These are phyloP conservation scores for Pichia scutulata DNA, from an alignment of 805 yeast genomes.

Conservation along the genomic window DNA sequence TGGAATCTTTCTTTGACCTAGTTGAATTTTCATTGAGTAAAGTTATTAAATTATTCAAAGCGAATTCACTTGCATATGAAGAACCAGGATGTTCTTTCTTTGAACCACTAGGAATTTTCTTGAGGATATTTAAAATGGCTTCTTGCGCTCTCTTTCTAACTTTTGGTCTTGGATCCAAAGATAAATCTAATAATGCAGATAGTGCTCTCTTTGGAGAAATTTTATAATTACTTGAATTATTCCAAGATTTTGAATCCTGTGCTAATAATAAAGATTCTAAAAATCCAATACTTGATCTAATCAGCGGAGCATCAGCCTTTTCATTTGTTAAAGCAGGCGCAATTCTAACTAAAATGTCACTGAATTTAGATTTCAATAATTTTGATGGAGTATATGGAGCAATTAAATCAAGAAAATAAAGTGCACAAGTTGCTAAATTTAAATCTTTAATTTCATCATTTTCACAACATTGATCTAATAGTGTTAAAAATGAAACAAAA, in stretches of 20 bases:
- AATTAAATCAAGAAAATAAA: slow-evolving; percentile 75
- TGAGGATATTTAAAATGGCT: slow-evolving; percentile 59
- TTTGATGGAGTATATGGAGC: slow-evolving; percentile 66
- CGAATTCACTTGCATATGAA: slow-evolving; percentile 57
- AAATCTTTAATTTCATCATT: slow-evolving; percentile 47
- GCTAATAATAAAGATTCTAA: slow-evolving; percentile 71
- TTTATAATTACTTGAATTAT: slow-evolving; percentile 38
- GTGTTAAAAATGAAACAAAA: slow-evolving; percentile 72
- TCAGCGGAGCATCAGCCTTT: slow-evolving; percentile 69
- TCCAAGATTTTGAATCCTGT: slow-evolving; percentile 80
- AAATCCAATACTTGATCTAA: slow-evolving; percentile 79
- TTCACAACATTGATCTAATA: slow-evolving; percentile 67
- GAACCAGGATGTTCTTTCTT: slow-evolving; percentile 73
- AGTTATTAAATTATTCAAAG: slow-evolving; percentile 47
- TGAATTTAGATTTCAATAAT: slow-evolving; percentile 65
- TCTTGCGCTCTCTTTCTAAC: slow-evolving; percentile 94
- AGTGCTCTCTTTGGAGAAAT: slow-evolving; percentile 77
- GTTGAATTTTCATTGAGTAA: slow-evolving; percentile 32
- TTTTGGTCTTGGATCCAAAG: slow-evolving; percentile 87
- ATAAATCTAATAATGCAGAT: slow-evolving; percentile 66
- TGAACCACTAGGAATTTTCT: slow-evolving; percentile 64
- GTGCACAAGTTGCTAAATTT: slow-evolving; percentile 63
- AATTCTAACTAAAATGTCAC: slow-evolving; percentile 67
- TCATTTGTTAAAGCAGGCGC: slow-evolving; percentile 72
- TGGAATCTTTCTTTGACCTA: slow-evolving; percentile 29